These are phyloP conservation scores for Clarireedia paspali DNA, from an alignment of 2,329 filamentous ascomycete species.

Conservation along the genomic window DNA sequence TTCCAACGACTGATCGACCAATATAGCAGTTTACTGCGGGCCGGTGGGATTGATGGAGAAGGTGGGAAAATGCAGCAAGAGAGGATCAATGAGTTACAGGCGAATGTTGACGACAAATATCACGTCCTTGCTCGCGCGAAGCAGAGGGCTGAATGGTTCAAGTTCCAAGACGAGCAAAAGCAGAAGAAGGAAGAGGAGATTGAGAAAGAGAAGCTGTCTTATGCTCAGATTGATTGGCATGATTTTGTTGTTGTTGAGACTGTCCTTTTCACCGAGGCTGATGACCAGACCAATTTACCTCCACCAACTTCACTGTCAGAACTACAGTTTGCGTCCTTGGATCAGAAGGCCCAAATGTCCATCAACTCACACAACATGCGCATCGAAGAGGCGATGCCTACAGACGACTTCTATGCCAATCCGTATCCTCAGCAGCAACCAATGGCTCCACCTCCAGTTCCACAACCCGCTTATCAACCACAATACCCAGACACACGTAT, in stretches of 20 bases:
- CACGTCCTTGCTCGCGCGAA: conserved; percentile 73
- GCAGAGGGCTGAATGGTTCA: conserved; percentile 79
- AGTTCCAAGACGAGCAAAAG: conserved; percentile 77
- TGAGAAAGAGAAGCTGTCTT: conserved; percentile 66
- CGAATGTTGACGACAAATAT: conserved; percentile 72
- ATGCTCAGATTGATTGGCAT: conserved; percentile 93
- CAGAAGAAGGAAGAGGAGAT: conserved; percentile 82
- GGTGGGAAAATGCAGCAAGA: conserved; percentile 61
- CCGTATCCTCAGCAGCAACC: conserved; percentile 35
- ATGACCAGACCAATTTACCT: conserved; percentile 79
- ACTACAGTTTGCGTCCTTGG: conserved; percentile 85
- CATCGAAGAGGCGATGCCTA: conserved; percentile 92
- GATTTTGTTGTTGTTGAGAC: conserved; percentile 96
- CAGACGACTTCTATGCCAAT: conserved; percentile 55
- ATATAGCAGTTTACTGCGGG: conserved; percentile 71
- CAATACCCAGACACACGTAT: conserved; percentile 24
- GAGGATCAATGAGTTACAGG: conserved; percentile 63
- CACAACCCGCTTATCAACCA: conserved; percentile 29
- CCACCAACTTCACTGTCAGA: conserved; percentile 86
- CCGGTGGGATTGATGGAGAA: conserved; percentile 55
- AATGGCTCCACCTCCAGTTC: conserved; percentile 33
- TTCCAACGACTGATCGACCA: conserved; percentile 90
- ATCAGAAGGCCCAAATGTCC: conserved; percentile 88
- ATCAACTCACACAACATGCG: conserved; percentile 68
- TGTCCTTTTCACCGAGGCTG: conserved; percentile 81